Evolutionary conservation across 1,284 basidiomycete genomes (phyloP).

Genomic region (Grifola frondosa): DNA sequence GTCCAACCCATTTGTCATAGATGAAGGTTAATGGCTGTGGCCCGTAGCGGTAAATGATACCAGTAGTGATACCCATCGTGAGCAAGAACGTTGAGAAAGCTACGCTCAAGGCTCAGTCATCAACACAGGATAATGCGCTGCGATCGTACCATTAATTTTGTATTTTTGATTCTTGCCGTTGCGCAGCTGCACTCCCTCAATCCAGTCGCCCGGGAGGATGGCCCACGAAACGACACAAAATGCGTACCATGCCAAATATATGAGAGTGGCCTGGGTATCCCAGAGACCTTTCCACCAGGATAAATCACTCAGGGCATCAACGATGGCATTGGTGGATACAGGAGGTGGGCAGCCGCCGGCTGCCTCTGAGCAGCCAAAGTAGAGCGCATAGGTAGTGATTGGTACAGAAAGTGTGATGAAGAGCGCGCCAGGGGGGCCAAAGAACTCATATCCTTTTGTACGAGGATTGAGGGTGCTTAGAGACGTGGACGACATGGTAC

Average conservation of each 20-base stretch:
- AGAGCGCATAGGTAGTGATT: conserved; percentile 74
- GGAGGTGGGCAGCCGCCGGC: conserved; percentile 75
- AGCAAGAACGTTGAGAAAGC: conserved; percentile 88
- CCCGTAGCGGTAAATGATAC: conserved; percentile 73
- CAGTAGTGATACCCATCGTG: conserved; percentile 68
- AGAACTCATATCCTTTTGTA: conserved; percentile 78
- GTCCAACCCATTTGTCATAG: conserved; percentile 90
- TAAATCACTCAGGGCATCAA: conserved; percentile 46
- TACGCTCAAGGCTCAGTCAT: conserved; percentile 29
- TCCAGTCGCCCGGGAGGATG: conserved; percentile 83
- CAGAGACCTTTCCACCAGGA: conserved; percentile 75
- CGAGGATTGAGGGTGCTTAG: conserved; percentile 55
- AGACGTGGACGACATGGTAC: conserved; percentile 24
- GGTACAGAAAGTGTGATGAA: conserved; percentile 77
- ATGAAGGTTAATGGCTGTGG: conserved; percentile 84
- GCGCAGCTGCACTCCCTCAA: conserved; percentile 79
- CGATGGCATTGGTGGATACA: conserved; percentile 43
- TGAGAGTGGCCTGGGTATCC: conserved; percentile 74
- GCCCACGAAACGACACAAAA: conserved; percentile 85
- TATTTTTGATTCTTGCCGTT: conserved; percentile 81
- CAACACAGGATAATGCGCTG: conserved; percentile 5
- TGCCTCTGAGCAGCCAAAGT: conserved; percentile 82
- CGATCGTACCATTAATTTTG: conserved; percentile 94
- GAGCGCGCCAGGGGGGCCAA: conserved; percentile 81
- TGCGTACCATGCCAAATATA: conserved; percentile 90